A percentile compares a stretch with the other conserved stretches of the same genome.
Conservation (phyloP, 2,329 filamentous ascomycete genomes). For the Didymella sp. region DNA sequence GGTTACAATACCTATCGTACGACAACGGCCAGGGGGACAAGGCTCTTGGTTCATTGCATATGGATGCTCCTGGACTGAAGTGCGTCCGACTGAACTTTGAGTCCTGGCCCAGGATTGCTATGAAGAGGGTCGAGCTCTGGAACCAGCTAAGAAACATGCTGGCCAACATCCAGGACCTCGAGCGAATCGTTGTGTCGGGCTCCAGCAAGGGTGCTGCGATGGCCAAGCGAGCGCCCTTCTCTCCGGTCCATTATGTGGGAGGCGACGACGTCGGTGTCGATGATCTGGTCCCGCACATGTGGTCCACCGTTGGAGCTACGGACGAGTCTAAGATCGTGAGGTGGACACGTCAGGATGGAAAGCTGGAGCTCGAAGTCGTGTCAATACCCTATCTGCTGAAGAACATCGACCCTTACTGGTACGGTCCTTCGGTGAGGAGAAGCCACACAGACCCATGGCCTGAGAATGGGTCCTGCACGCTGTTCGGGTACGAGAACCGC, state of each 20-base stretch:
- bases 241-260: constrained; percentile 48
- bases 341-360: constrained; percentile 39
- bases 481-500: constrained; percentile 38
- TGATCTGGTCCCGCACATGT: constrained; percentile 46
- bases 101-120: constrained; percentile 42
- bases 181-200: constrained; percentile 44
- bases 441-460: constrained; percentile 37
- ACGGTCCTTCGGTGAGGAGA: constrained; percentile 21
- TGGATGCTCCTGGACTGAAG: constrained; percentile 41
- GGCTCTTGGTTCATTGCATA: constrained; percentile 31
- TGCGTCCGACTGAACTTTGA: constrained; percentile 47
- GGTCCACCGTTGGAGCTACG: constrained; percentile 30
- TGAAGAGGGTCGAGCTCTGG: constrained; percentile 44
- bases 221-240: constrained; percentile 45
- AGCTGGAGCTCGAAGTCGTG: constrained; percentile 42
- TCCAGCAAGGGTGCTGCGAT: constrained; percentile 42
- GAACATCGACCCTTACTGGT: constrained; percentile 26
- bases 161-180: constrained; percentile 35
- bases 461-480: constrained; percentile 40
- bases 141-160: constrained; percentile 42
- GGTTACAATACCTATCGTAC: constrained; percentile 47
- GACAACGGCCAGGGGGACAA: constrained; percentile 27
- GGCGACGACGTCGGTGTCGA: constrained; percentile 45
- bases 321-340: constrained; percentile 38
- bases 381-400: constrained; percentile 30